These are phyloP conservation scores for Claviceps pusilla DNA, from an alignment of 2,329 filamentous ascomycete genomes.

Conservation along the genomic window DNA sequence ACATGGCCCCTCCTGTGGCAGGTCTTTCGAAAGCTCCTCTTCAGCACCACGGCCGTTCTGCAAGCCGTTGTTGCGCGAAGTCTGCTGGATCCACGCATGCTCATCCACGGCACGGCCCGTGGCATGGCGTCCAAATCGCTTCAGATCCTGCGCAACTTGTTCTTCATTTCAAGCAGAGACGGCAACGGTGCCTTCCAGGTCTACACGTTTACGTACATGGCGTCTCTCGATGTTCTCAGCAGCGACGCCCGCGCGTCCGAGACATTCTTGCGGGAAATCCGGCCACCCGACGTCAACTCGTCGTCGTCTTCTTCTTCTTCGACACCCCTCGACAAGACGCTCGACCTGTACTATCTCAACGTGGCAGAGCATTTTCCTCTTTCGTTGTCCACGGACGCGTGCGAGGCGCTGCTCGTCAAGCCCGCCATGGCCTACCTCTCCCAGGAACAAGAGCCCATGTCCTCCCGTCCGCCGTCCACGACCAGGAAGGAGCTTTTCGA, in stretches of 20 bases:
- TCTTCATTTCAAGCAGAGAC: conserved; percentile 65
- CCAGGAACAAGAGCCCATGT: conserved; percentile 23
- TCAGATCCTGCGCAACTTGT: conserved; percentile 59
- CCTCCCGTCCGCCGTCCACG: conserved; percentile 23
- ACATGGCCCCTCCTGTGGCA: conserved; percentile 63
- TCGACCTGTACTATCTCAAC: conserved; percentile 84
- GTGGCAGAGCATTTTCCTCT: conserved; percentile 71
- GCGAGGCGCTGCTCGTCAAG: conserved; percentile 58
- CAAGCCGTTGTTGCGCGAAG: conserved; percentile 56
- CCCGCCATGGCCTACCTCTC: conserved; percentile 61
- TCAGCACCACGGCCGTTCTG: conserved; percentile 59
- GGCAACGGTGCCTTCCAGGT: conserved; percentile 64
- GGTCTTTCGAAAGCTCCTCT: conserved; percentile 59
- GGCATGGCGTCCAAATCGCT: conserved; percentile 56
- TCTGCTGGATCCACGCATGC: conserved; percentile 34
- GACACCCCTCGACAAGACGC: conserved; percentile 43
- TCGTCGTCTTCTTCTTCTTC: conserved; percentile 5
- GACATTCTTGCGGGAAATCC: conserved; percentile 50
- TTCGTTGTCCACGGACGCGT: conserved; percentile 47
- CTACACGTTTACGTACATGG: conserved; percentile 70
- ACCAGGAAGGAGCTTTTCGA: conserved; percentile 56
- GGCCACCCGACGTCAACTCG: conserved; percentile 18
- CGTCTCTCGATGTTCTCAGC: conserved; percentile 66
- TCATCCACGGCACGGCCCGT: conserved; percentile 35
- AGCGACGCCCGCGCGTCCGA: conserved; percentile 52